Base-by-base conservation (phyloP, 768 basidiomycete species). In the Lentinula sp. region DNA sequence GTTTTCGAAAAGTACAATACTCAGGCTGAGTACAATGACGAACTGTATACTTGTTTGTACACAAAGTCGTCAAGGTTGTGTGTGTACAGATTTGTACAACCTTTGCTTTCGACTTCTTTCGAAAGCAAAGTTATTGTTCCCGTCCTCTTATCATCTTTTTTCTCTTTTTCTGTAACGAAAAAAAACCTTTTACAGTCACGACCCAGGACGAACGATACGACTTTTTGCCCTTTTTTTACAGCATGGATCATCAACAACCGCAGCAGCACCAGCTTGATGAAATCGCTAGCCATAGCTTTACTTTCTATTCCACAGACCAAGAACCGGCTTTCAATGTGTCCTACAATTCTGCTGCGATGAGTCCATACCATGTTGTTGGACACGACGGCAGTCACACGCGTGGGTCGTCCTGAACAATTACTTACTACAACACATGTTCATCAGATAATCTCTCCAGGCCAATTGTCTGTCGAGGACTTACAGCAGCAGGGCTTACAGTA, bases 381-480 rank as follows among this genome's bases (percentile, higher is more conserved):
- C 81, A 84, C 68, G 61, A 72, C 59, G 80, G 77, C 74, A 80
- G 83, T 73, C 83, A 82, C 78, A 76, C 88, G 78, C 89, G 90
- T 87, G 87, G 81, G 88, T 76, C 74, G 57, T 70, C 68, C 68
- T 64, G 63, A 76, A 70, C 74, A 61, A 63, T 66, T 63, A 61
- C 62, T 61, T 70, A 74, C 74, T 76, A 55, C 69, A 75, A 77
- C 82, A 74, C 84, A 80, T 87, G 83, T 79, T 77, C 79, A 85
- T 86, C 85, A 82, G 81, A 85, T 86, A 78, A 80, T 78, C 76
- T 69, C 68, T 76, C 68, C 74, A 89, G 86, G 82, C 72, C 84
- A 82, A 74, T 78, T 87, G 64, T 78, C 79, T 71, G 80, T 85
- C 45, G 76, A 82, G 70, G 88, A 91, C 73, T 76, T 90, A 66